Evolutionary conservation across 345 rosid genomes (phyloP).

Genomic region (Eucalyptus fibrosa): DNA sequence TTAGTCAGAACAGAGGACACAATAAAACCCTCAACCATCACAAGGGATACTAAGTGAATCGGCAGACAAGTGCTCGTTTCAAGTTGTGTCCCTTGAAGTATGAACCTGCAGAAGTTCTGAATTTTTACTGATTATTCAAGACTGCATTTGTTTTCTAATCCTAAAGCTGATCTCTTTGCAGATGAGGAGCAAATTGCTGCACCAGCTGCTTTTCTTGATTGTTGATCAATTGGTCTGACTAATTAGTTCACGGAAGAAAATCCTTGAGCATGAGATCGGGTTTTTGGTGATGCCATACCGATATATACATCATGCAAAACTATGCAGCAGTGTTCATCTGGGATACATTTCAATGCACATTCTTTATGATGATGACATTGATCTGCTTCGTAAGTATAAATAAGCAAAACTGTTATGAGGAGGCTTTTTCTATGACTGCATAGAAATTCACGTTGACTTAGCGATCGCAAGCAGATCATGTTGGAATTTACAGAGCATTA

Average conservation of each 20-base stretch:
- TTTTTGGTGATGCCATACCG: not conserved
- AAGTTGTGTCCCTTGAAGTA: not conserved
- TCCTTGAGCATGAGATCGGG: not conserved
- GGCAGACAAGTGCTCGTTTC: not conserved
- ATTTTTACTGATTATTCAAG: not conserved
- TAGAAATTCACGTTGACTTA: not conserved
- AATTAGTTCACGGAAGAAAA: not conserved
- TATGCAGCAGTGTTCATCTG: not conserved
- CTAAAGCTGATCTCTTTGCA: not conserved
- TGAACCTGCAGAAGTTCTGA: not conserved
- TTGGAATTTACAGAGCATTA: not conserved
- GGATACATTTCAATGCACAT: not conserved
- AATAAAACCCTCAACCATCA: not conserved
- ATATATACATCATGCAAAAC: not conserved
- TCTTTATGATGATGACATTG: not conserved
- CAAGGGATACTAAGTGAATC: not conserved
- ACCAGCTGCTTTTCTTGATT: not conserved
- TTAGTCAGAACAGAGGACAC: not conserved
- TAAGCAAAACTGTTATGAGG: not conserved
- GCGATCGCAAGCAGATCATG: not conserved
- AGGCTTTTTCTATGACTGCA: not conserved
- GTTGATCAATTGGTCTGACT: not conserved
- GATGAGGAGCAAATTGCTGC: not conserved
- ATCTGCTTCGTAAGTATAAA: not conserved
- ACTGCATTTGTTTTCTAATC: not conserved